Evolutionary conservation across 2,329 filamentous ascomycete species (phyloP).

Genomic region (Colletotrichum coccodes): DNA sequence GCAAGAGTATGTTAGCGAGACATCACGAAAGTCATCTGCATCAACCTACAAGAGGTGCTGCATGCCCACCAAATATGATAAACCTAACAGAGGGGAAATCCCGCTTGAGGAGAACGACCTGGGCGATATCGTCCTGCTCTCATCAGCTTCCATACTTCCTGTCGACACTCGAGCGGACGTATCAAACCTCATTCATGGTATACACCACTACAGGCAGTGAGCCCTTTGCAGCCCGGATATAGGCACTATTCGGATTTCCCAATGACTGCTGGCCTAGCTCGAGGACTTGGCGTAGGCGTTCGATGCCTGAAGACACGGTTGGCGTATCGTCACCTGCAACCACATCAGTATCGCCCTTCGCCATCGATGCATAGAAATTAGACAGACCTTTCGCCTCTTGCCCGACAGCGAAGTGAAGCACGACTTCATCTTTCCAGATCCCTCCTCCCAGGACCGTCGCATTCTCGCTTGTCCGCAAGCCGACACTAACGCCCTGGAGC

Average conservation of each 20-base stretch:
- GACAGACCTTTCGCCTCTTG: conserved; percentile 40
- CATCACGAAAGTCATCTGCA: fast-evolving
- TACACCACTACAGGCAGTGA: background rate
- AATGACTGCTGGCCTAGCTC: background rate
- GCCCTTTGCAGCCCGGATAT: background rate
- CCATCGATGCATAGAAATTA: fast-evolving
- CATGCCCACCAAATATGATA: conserved; percentile 49
- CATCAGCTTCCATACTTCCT: background rate
- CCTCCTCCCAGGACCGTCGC: conserved; percentile 50
- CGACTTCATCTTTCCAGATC: conserved; percentile 52
- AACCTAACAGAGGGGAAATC: conserved; percentile 44
- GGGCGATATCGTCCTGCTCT: conserved; percentile 49
- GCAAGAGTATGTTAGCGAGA: background rate
- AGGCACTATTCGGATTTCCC: background rate
- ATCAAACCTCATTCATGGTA: conserved; percentile 5
- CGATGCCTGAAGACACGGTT: conserved; percentile 4
- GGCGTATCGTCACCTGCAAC: conserved; percentile 1
- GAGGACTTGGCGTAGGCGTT: conserved; percentile 1
- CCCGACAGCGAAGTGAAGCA: conserved; percentile 51
- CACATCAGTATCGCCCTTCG: background rate
- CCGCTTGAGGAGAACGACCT: conserved; percentile 49
- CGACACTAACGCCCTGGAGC: conserved; percentile 51
- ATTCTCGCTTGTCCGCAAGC: conserved; percentile 48
- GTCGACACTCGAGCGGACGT: background rate
- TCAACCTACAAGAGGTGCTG: conserved; percentile 45